Evolutionary conservation across 306 rosid genomes (phyloP), one percentile per base, ranked within the genome.

Genomic region (Prinsepia uniflora): DNA sequence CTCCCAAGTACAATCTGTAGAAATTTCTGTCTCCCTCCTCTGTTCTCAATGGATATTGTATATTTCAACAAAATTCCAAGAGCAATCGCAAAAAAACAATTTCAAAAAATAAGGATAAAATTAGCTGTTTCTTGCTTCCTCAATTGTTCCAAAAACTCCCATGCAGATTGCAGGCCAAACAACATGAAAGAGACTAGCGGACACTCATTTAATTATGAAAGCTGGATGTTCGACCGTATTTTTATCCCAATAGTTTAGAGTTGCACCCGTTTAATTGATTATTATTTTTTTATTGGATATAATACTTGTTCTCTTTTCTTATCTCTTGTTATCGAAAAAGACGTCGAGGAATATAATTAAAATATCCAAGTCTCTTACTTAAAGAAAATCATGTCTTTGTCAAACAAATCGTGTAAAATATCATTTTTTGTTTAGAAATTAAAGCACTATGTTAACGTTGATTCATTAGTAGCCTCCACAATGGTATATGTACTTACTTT

Each of bases 111-210:
- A 65, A 24, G 1, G 4, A 43, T 2, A 18, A 1, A 30, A 24
- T 12, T 5, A 46, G 22, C 48, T 22, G 42, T 7, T 45, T 22
- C 19, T 46, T 46, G 70, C 47, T 47, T 30, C 57, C 56, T 15
- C 70, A 22, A 48, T 65, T 45, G 18, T n/a, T 65, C 17, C 40
- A 65, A 66, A 66, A 46, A 55, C 15, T 20, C 70, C 70, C 42
- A 47, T 39, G 65, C 65, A 36, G 65, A 46, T 46, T 39, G 65
- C 65, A 36, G 65, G 65, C 65, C 65, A 61, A 34, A 61, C 65
- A 66, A 66, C 43, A 45, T 46, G 49, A 43, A 63, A 44, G 14
- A 24, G 53, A 14, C 6, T 22, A 40, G 41, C 34, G 50, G 36
- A 36, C 49, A 41, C 30, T 4, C 36, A 7, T 14, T 8, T 39